Evolutionary conservation across 148 eudicot genomes (phyloP).

Genomic region (Rhododendron williamsianum): DNA sequence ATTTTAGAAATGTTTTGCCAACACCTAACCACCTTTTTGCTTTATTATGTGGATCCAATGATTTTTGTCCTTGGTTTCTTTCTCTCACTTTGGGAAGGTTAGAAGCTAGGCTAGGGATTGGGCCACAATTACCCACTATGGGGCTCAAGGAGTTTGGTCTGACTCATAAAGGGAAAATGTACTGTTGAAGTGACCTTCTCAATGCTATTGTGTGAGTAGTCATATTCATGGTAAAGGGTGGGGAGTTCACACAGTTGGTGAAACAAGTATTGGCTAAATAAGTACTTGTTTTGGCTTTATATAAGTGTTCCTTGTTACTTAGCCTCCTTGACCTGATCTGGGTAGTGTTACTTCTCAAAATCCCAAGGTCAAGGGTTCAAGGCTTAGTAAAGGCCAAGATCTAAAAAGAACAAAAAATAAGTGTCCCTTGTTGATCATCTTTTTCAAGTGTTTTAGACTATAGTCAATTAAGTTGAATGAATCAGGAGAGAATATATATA

Average conservation of each 20-base stretch:
- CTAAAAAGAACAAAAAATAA: too few species aligned
- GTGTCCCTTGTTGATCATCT: neutral
- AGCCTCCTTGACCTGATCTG: too few species aligned
- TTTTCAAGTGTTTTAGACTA: neutral
- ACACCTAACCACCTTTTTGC: conserved; percentile 29
- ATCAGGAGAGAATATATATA: neutral
- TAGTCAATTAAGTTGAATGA: neutral
- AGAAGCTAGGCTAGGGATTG: conserved; percentile 24
- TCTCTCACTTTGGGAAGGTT: conserved; percentile 31
- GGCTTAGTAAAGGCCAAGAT: too few species aligned
- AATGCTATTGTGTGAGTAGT: conserved; percentile 17
- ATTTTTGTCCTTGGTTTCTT: conserved; percentile 24
- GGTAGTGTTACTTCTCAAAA: too few species aligned
- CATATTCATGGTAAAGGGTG: neutral
- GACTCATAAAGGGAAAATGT: conserved; percentile 16
- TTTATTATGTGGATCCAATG: conserved; percentile 42
- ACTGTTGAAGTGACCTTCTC: conserved; percentile 26
- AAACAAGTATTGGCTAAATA: neutral
- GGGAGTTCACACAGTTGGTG: conserved; percentile 7
- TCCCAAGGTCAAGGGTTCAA: too few species aligned
- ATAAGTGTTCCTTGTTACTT: too few species aligned
- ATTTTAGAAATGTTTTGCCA: conserved; percentile 21
- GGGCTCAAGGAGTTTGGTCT: conserved; percentile 44
- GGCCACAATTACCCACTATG: conserved; percentile 38
- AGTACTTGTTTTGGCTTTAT: neutral